Evolutionary conservation across 805 yeast species (phyloP), one percentile per base, ranked within the genome.

Genomic region (Vanderwaltozyma verrucispora): DNA sequence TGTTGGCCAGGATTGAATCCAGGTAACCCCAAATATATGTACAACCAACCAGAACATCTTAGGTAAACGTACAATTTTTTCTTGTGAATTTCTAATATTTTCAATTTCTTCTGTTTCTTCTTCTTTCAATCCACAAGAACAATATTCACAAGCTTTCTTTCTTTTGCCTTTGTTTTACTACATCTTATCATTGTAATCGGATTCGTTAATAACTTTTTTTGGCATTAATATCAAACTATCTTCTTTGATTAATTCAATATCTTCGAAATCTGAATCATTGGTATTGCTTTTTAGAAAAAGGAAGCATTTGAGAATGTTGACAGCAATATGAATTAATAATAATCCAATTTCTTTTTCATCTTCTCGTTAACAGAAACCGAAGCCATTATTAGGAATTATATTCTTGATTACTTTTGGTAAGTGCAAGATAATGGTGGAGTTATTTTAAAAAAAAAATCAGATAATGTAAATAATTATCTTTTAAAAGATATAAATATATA

Each of bases 1-100:
- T 78, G 78, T 63, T 92, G 94, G 36, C 98, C 98, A 1, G 97
- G 97, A 63, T 87, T 87, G 71, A 92, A 92, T 3, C 98, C 96
- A 13, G 98, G 98, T 33, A 92, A 68, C 0, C 98, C 98, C 48
- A 92, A 66, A 62, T 79, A 92, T 28, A 98, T 98, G 64, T n/a
- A n/a, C n/a, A n/a, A n/a, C n/a, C 98, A 92, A 2, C 97, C 96
- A 49, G 88, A 95, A 61, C 98, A 92, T 54, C 98, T 56, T 62
- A 37, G 53, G 62, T 63, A 43, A 70, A 64, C 56, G 42, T 58
- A 57, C 48, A 53, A 75, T 69, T 40, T 62, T 58, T 26, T 64
- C 67, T 28, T 54, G 61, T 26, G 47, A 44, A 20, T 36, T 41
- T 34, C 56, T 46, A 19, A 45, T 39, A 6, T 49, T 50, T 23